Percentiles rank a stretch among this genome's conserved stretches.
Conservation (phyloP, 1,139 yeast genomes). For the Yamadazyma dushanensis region DNA sequence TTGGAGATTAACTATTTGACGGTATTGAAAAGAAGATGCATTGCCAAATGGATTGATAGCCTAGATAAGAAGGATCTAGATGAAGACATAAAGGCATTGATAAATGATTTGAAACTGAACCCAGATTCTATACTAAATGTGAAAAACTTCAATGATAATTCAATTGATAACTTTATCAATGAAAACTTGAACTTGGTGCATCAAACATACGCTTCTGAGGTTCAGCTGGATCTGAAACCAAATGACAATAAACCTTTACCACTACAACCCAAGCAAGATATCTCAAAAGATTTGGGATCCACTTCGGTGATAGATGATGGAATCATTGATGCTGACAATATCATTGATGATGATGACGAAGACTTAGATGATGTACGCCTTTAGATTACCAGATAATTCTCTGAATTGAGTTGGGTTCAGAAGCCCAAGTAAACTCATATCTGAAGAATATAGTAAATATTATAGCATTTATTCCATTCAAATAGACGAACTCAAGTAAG, state of each 20-base stretch:
- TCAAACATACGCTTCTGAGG: slow-evolving; percentile 3
- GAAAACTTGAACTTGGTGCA: slow-evolving; percentile 21
- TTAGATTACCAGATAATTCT: slow-evolving; percentile 78
- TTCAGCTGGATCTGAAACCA: slow-evolving; percentile 1
- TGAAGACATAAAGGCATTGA: slow-evolving; percentile 21
- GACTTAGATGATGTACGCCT: neutral
- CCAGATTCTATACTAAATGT: slow-evolving; percentile 21
- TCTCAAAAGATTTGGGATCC: slow-evolving; percentile 4
- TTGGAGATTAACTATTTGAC: slow-evolving; percentile 16
- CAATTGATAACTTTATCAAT: slow-evolving; percentile 31
- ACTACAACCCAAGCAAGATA: neutral
- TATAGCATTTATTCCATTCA: slow-evolving; percentile 50
- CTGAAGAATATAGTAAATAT: slow-evolving; percentile 58
- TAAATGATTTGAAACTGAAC: slow-evolving; percentile 24
- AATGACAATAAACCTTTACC: neutral
- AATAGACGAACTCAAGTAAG: slow-evolving; percentile 61
- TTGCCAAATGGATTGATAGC: slow-evolving; percentile 26
- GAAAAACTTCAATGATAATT: slow-evolving; percentile 17
- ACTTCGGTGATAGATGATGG: neutral
- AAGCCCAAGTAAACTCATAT: slow-evolving; percentile 68
- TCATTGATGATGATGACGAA: too few species aligned
- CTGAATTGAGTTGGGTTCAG: slow-evolving; percentile 57
- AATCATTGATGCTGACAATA: too few species aligned
- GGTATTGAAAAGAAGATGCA: slow-evolving; percentile 15
- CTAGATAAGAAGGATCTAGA: slow-evolving; percentile 19